A percentile compares a stretch with the other conserved stretches of the same genome.
Evolutionary conservation across 192 early-diverging fungal genomes (phyloP).

Genomic region (Fimicolochytrium jonesii): DNA sequence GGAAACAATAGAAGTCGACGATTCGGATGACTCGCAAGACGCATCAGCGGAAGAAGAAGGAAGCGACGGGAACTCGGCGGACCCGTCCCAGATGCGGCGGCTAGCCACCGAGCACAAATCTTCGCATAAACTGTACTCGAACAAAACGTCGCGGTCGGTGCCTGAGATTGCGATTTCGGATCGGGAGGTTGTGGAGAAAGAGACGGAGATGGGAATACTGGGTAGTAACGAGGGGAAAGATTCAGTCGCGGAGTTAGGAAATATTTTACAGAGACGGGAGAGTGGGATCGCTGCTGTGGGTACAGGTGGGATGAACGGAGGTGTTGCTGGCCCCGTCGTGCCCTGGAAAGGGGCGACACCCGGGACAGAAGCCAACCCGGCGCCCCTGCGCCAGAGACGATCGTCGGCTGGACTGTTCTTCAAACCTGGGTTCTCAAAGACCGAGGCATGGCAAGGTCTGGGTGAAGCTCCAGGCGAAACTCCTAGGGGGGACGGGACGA

Average conservation of each 20-base stretch:
- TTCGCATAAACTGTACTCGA: background rate
- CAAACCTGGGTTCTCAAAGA: slow-evolving; percentile 8
- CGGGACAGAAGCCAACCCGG: background rate
- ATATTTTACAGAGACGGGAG: background rate
- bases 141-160: background rate
- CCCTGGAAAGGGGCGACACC: background rate
- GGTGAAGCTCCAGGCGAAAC: background rate
- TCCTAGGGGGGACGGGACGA: background rate
- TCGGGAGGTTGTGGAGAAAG: background rate
- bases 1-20: background rate
- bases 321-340: background rate
- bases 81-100: background rate
- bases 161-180: background rate
- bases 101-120: background rate
- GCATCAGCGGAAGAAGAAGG: background rate
- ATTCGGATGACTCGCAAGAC: background rate
- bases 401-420: slow-evolving; percentile 2
- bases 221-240: background rate
- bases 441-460: background rate
- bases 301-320: background rate
- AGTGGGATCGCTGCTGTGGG: background rate
- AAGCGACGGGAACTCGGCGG: background rate
- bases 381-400: background rate
- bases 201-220: no score
- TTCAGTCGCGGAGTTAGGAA: background rate